phyloP scores from a whole-genome alignment of 345 rosid genomes.

The Dipteronia sinensis region DNA sequence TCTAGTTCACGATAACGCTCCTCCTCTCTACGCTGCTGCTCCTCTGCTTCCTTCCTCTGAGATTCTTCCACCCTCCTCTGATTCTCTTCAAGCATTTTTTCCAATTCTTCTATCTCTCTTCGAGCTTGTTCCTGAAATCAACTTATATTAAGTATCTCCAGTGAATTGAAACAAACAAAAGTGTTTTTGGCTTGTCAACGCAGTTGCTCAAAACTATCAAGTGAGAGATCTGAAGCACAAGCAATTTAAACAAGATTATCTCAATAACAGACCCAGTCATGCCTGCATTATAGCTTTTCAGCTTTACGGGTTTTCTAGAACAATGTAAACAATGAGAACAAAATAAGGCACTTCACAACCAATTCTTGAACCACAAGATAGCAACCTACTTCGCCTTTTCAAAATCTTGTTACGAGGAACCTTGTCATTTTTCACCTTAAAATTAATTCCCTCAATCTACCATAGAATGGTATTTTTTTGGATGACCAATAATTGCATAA shows the following conservation, averaged over 20 bases:
- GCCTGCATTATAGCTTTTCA: not conserved
- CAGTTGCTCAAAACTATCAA: not conserved
- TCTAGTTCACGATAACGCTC: conserved; percentile 80
- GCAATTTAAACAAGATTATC: not conserved
- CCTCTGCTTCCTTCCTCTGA: conserved; percentile 85
- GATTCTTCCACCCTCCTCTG: conserved; percentile 73
- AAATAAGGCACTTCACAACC: not conserved
- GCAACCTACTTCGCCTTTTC: not conserved
- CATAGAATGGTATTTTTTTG: not conserved
- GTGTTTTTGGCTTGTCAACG: not conserved
- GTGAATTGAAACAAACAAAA: no score
- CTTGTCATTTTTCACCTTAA: not conserved
- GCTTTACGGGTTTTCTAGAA: not conserved
- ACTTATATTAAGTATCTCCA: conserved; percentile 2
- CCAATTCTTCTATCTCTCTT: conserved; percentile 72
- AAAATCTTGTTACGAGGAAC: not conserved
- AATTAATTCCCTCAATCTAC: not conserved
- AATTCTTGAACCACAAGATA: not conserved
- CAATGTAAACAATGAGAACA: not conserved
- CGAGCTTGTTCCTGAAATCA: conserved; percentile 63
- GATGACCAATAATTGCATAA: not conserved
- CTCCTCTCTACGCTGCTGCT: conserved; percentile 83
- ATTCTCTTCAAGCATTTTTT: conserved; percentile 79
- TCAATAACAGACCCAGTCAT: not conserved
- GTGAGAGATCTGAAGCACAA: not conserved